A percentile compares a stretch with the other conserved stretches of the same genome.
phyloP scores from a whole-genome alignment of 805 yeast species.

The Yamadazyma insecticola region DNA sequence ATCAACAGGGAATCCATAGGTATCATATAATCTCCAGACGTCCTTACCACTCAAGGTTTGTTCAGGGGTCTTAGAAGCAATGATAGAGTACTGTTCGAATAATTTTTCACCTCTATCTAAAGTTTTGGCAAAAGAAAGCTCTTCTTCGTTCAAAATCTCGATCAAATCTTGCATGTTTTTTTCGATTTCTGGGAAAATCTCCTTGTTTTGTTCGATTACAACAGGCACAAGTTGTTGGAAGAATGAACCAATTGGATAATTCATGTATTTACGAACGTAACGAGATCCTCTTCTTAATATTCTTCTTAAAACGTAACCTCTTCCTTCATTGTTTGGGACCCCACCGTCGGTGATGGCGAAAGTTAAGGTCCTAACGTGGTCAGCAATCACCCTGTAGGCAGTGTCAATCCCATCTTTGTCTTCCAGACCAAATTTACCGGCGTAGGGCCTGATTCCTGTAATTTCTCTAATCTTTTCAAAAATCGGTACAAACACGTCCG shows the following conservation, averaged over 20 bases:
- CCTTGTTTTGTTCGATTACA: conserved; percentile 79
- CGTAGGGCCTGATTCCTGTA: conserved; percentile 86
- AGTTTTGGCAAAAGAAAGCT: conserved; percentile 89
- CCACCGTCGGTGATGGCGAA: conserved; percentile 98
- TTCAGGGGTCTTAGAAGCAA: conserved; percentile 69
- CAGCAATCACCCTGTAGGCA: conserved; percentile 97
- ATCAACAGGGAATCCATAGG: conserved; percentile 99
- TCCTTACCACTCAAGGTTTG: conserved; percentile 86
- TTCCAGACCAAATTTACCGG: conserved; percentile 90
- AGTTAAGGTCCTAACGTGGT: conserved; percentile 94
- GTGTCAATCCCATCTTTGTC: conserved; percentile 95
- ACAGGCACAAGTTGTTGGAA: conserved; percentile 92
- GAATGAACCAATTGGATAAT: conserved; percentile 91
- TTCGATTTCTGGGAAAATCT: conserved; percentile 87
- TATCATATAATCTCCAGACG: conserved; percentile 97
- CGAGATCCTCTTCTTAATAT: conserved; percentile 97
- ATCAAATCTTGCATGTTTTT: conserved; percentile 68
- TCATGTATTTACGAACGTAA: conserved; percentile 92
- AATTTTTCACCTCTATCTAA: conserved; percentile 96
- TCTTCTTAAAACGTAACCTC: conserved; percentile 97
- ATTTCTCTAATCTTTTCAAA: conserved; percentile 84
- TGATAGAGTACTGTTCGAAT: conserved; percentile 87
- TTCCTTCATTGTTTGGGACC: conserved; percentile 98
- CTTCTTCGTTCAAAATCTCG: conserved; percentile 95
- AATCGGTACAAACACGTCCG: conserved; percentile 91